Conservation (phyloP, 1,284 basidiomycete genomes). For the Apiotrichum mycotoxinovorans region DNA sequence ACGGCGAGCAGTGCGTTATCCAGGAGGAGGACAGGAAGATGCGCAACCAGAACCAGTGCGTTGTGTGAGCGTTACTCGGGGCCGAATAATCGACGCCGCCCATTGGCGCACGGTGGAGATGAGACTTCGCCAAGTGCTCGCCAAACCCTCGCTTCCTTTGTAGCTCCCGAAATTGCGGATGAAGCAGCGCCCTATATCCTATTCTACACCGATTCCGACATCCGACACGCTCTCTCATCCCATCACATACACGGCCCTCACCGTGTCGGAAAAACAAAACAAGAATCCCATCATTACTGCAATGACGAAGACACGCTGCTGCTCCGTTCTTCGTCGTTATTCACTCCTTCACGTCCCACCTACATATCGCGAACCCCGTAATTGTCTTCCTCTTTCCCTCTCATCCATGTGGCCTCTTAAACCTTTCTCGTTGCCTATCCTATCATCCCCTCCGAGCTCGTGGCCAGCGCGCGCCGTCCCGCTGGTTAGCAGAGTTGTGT, state of each 20-base stretch:
- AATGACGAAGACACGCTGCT: no score
- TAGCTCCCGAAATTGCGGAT: no score
- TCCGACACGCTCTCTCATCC: no score
- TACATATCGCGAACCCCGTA: not conserved
- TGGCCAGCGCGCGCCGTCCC: not conserved
- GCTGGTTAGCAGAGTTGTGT: not conserved
- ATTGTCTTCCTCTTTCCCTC: not conserved
- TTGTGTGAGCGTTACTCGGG: not conserved
- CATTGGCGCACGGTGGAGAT: not conserved
- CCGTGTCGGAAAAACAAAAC: no score
- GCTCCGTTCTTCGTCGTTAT: not conserved
- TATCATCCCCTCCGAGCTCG: not conserved
- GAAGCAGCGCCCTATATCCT: no score
- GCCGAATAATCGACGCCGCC: not conserved
- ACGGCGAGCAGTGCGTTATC: conserved; percentile 3
- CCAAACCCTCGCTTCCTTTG: no score
- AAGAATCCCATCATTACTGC: no score
- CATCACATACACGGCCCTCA: no score
- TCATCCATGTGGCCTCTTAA: no score
- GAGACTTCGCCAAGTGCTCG: no score
- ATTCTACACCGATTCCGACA: no score
- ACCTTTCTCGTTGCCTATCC: no score
- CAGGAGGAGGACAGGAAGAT: not conserved
- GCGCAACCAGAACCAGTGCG: not conserved
- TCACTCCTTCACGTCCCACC: not conserved